These are phyloP conservation scores for Peronospora tabacina DNA, from an alignment of 352 stramenopile species.

Conservation along the genomic window DNA sequence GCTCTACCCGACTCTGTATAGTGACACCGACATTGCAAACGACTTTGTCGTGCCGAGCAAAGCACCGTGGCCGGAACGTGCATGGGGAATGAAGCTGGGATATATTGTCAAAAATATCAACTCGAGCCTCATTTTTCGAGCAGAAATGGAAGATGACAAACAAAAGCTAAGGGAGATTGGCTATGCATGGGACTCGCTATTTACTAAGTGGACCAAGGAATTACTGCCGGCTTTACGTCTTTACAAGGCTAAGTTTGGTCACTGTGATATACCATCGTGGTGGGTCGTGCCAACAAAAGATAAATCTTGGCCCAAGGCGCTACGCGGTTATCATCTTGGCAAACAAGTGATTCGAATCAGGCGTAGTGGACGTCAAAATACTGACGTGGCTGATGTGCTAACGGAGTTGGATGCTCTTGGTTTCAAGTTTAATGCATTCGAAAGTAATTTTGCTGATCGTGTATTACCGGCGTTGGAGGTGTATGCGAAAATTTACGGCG, in stretches of 20 bases:
- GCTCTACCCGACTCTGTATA: slow-evolving; percentile 22
- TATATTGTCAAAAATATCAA: slow-evolving; percentile 51
- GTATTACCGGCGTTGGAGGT: slow-evolving; percentile 65
- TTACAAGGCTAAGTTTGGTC: slow-evolving; percentile 78
- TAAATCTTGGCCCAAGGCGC: slow-evolving; percentile 57
- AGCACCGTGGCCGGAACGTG: slow-evolving; percentile 32
- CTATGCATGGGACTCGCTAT: slow-evolving; percentile 53
- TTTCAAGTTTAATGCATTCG: slow-evolving; percentile 60
- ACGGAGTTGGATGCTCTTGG: slow-evolving; percentile 49
- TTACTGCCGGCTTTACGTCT: slow-evolving; percentile 56
- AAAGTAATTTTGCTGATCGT: slow-evolving; percentile 51
- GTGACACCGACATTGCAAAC: slow-evolving; percentile 29
- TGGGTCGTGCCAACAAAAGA: slow-evolving; percentile 43
- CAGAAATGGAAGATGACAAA: slow-evolving; percentile 35
- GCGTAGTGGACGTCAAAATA: slow-evolving; percentile 34
- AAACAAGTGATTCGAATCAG: slow-evolving; percentile 65
- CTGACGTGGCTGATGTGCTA: slow-evolving; percentile 44
- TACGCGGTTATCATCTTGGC: slow-evolving; percentile 79
- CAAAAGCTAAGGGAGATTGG: slow-evolving; percentile 38
- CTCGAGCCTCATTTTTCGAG: slow-evolving; percentile 34
- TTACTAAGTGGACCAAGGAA: slow-evolving; percentile 46
- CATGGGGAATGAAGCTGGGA: slow-evolving; percentile 40
- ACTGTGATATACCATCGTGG: slow-evolving; percentile 84
- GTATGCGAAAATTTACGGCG: slow-evolving; percentile 80
- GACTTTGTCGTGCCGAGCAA: slow-evolving; percentile 56